Conservation (phyloP, 108 stramenopile genomes). For the Cyclotella cryptica region DNA sequence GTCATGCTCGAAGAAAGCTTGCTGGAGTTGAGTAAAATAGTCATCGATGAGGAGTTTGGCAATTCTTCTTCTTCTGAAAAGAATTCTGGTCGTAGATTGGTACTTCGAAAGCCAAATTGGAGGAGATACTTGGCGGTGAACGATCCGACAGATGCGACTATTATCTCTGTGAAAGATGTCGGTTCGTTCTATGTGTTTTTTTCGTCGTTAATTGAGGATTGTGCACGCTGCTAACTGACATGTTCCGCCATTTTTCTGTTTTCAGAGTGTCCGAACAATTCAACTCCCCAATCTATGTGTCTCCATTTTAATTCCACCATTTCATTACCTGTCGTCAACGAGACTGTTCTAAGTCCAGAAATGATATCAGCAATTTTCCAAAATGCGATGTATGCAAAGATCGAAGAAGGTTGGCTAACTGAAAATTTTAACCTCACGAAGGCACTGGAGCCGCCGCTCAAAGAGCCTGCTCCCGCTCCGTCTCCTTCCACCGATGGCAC, state of each 20-base stretch:
- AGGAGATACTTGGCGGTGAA: background rate
- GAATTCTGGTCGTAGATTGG: background rate
- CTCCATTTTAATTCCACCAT: constrained; percentile 41
- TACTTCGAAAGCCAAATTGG: background rate
- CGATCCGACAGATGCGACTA: constrained; percentile 26
- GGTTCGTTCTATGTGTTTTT: constrained; percentile 20
- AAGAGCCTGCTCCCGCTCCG: constrained; percentile 15
- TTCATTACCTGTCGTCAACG: constrained; percentile 22
- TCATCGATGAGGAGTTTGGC: constrained; percentile 37
- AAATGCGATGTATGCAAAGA: constrained; percentile 19
- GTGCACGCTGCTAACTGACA: background rate
- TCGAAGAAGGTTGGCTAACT: constrained; percentile 31
- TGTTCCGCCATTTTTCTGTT: background rate
- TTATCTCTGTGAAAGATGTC: constrained; percentile 40
- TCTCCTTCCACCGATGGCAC: constrained; percentile 1
- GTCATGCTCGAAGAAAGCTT: constrained; percentile 26
- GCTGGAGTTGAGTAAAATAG: constrained; percentile 21
- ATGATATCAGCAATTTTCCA: constrained; percentile 11
- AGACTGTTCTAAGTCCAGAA: constrained; percentile 9
- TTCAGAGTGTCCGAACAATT: constrained; percentile 21
- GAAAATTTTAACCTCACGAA: constrained; percentile 37
- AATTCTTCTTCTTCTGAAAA: background rate
- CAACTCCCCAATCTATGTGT: constrained; percentile 9
- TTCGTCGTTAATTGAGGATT: background rate
- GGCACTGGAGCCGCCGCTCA: constrained; percentile 31